These are phyloP conservation scores for Alnus glutinosa DNA, from an alignment of 306 rosid species.

Conservation along the genomic window DNA sequence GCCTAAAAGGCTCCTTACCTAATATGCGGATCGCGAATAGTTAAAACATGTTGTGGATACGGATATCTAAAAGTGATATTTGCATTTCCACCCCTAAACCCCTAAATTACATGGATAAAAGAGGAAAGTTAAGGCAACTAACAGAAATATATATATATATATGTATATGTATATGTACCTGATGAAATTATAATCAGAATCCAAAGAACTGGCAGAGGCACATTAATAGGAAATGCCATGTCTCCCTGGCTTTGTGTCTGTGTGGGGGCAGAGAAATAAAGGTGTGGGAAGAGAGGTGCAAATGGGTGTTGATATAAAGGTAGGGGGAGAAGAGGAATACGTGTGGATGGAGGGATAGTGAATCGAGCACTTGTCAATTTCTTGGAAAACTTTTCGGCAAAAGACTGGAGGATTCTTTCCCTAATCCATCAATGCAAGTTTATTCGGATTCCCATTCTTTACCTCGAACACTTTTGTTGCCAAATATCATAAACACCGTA, in stretches of 20 bases:
- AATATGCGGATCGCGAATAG: too few relatives aligned
- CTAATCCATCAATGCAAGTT: slow-evolving; percentile 56
- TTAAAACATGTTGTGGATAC: too few relatives aligned
- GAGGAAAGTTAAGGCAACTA: background rate
- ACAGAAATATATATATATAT: too few relatives aligned
- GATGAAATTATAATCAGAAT: slow-evolving; percentile 47
- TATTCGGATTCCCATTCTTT: slow-evolving; percentile 43
- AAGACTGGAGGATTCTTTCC: slow-evolving; percentile 55
- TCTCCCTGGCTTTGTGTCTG: background rate
- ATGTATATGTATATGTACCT: slow-evolving; percentile 36
- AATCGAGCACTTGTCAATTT: slow-evolving; percentile 30
- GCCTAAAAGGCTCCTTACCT: too few relatives aligned
- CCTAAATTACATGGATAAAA: background rate
- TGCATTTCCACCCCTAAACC: too few relatives aligned
- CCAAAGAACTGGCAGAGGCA: slow-evolving; percentile 33
- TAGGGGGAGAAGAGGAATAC: slow-evolving; percentile 48
- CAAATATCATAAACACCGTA: background rate
- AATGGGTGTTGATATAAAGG: slow-evolving; percentile 36
- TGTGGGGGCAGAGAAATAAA: background rate
- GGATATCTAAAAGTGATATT: too few relatives aligned
- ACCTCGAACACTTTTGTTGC: background rate
- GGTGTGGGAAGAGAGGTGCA: slow-evolving; percentile 11
- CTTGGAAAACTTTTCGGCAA: slow-evolving; percentile 27
- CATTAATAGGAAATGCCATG: slow-evolving; percentile 45
- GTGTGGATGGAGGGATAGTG: slow-evolving; percentile 43